A percentile compares a stretch with the other conserved stretches of the same genome.
Conservation (phyloP, 805 yeast species). For the Yamadazyma insecticola region DNA sequence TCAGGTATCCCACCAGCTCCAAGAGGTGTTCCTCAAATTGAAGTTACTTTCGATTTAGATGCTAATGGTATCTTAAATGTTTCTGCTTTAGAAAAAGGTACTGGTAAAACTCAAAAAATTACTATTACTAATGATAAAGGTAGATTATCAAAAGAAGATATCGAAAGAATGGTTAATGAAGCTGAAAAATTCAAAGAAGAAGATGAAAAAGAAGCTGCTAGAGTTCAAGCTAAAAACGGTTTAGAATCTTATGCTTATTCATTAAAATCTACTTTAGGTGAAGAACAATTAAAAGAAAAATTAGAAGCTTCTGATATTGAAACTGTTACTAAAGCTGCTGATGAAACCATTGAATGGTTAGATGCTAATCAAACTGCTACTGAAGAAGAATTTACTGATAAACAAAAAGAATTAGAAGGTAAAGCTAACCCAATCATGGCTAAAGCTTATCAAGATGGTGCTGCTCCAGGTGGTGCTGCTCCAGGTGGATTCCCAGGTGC, state of each 20-base stretch:
- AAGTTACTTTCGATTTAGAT: constrained; percentile 94
- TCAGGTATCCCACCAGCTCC: constrained; percentile 98
- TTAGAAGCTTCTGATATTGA: constrained; percentile 50
- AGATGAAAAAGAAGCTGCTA: constrained; percentile 90
- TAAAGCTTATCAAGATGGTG: constrained; percentile 94
- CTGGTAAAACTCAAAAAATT: constrained; percentile 95
- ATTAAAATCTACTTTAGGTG: constrained; percentile 67
- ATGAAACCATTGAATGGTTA: constrained; percentile 86
- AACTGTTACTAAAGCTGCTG: constrained; percentile 71
- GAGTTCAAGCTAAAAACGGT: constrained; percentile 92
- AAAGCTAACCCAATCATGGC: constrained; percentile 95
- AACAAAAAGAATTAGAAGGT: constrained; percentile 93
- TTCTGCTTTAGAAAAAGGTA: constrained; percentile 95
- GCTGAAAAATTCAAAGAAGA: constrained; percentile 97
- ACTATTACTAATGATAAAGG: constrained; percentile 99
- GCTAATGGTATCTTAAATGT: constrained; percentile 97
- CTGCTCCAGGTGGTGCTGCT: constrained; percentile 62
- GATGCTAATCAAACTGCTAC: constrained; percentile 91
- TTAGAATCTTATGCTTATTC: constrained; percentile 95
- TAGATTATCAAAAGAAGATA: constrained; percentile 95
- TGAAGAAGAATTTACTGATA: constrained; percentile 85
- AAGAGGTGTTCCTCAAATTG: constrained; percentile 98
- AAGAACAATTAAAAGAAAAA: constrained; percentile 8
- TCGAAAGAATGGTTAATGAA: constrained; percentile 95
- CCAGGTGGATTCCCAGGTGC: constrained; percentile 62